Conservation (phyloP, 2,329 filamentous ascomycete genomes). For the Drechslerella dactyloides region DNA sequence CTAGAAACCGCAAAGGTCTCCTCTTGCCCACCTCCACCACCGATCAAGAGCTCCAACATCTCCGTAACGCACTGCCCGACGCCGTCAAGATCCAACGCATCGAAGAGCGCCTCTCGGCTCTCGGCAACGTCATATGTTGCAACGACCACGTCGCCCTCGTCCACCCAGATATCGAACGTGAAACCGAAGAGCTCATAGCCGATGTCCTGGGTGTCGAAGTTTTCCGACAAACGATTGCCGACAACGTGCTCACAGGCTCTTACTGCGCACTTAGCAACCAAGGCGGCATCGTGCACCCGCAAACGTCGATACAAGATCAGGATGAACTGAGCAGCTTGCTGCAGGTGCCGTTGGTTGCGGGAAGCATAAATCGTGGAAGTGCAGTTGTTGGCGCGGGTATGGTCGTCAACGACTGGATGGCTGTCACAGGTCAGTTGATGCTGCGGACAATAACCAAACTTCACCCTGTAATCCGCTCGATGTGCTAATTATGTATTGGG, state of each 20-base stretch:
- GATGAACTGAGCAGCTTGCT: constrained; percentile 92
- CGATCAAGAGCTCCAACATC: constrained; percentile 96
- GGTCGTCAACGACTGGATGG: constrained; percentile 98
- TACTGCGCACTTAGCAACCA: constrained; percentile 98
- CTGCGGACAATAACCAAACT: neutral
- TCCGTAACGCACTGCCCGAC: constrained; percentile 93
- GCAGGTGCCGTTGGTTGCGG: constrained; percentile 93
- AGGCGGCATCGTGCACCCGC: constrained; percentile 95
- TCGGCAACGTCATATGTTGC: constrained; percentile 94
- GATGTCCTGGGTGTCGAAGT: constrained; percentile 90
- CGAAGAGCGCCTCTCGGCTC: constrained; percentile 92
- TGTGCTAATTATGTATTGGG: constrained; percentile 4
- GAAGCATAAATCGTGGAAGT: constrained; percentile 88
- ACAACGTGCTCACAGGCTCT: constrained; percentile 93
- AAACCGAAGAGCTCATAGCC: constrained; percentile 98
- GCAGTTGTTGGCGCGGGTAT: constrained; percentile 95
- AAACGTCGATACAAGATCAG: constrained; percentile 96
- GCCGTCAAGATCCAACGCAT: constrained; percentile 93
- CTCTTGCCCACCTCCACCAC: constrained; percentile 94
- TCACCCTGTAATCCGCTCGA: too few species aligned
- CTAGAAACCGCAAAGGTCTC: constrained; percentile 90
- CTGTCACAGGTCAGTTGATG: constrained; percentile 68
- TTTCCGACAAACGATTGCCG: constrained; percentile 91
- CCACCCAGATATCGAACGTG: constrained; percentile 93
- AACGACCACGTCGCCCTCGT: constrained; percentile 98